Conservation (phyloP, 208 protist genomes). For the Hexamita inflata region DNA sequence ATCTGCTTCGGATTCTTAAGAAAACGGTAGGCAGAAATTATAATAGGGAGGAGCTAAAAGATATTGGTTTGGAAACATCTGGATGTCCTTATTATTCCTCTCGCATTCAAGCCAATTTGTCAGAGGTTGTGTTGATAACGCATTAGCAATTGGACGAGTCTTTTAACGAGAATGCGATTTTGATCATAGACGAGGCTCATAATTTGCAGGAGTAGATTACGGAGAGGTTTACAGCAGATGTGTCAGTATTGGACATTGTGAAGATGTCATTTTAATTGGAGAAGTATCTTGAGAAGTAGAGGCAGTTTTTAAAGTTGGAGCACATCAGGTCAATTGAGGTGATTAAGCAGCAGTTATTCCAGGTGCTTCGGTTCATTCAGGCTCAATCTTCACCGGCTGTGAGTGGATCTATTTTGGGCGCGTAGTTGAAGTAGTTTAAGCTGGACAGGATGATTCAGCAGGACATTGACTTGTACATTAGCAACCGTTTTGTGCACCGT, state of each 20-base stretch:
- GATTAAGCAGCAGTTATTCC: too few species aligned
- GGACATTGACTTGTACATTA: too few species aligned
- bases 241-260: background rate
- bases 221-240: background rate
- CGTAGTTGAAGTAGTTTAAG: too few species aligned
- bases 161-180: background rate
- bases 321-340: background rate
- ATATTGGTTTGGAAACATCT: background rate
- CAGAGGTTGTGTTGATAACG: background rate
- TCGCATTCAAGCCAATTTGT: background rate
- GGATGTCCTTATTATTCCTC: background rate
- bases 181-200: background rate
- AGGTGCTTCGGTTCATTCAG: too few species aligned
- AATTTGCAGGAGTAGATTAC: background rate
- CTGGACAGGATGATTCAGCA: too few species aligned
- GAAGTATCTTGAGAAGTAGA: background rate
- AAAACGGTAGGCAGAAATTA: too few species aligned
- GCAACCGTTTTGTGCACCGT: too few species aligned
- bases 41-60: background rate
- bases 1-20: too few species aligned
- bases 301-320: background rate
- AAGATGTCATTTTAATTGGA: background rate
- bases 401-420: too few species aligned
- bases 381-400: too few species aligned
- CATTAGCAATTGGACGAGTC: background rate